Percentiles rank a stretch among this genome's conserved stretches.
These are phyloP conservation scores for Thielaviopsis punctulata DNA, from an alignment of 2,329 filamentous ascomycete genomes.

Conservation along the genomic window DNA sequence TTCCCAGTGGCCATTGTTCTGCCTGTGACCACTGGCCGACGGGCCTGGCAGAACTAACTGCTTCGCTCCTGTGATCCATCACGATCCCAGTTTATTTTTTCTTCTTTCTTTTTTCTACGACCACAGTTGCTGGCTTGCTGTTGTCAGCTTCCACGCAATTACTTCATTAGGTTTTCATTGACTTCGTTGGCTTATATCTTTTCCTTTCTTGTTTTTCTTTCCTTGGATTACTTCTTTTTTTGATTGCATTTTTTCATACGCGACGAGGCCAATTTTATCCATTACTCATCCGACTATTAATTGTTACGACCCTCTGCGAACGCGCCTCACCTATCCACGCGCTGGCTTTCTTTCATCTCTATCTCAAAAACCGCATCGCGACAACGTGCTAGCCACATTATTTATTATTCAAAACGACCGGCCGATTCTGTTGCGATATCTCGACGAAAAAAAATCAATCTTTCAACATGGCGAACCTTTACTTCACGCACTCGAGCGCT, in stretches of 20 bases:
- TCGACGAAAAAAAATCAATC: slow-evolving; percentile 16
- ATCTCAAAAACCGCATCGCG: background rate
- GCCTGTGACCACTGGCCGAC: background rate
- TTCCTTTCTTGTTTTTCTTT: background rate
- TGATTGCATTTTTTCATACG: slow-evolving; percentile 1
- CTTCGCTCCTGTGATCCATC: slow-evolving; percentile 8
- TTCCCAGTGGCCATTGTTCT: background rate
- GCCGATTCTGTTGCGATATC: background rate
- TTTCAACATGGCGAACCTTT: slow-evolving; percentile 83
- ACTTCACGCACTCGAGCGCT: slow-evolving; percentile 82
- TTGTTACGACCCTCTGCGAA: background rate
- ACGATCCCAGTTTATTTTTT: background rate
- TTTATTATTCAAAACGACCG: background rate
- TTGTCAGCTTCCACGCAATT: background rate
- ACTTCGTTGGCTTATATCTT: background rate
- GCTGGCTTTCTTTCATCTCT: background rate
- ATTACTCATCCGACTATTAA: background rate
- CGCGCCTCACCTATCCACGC: background rate
- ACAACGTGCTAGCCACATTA: background rate
- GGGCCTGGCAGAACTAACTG: slow-evolving; percentile 2
- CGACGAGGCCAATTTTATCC: background rate
- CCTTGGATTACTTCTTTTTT: background rate
- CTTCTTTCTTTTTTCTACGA: too few relatives aligned
- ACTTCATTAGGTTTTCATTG: background rate
- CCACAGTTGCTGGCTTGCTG: background rate